Evolutionary conservation across 2,329 filamentous ascomycete species (phyloP), one percentile per base, ranked within the genome.

Genomic region (Fusarium begoniae): DNA sequence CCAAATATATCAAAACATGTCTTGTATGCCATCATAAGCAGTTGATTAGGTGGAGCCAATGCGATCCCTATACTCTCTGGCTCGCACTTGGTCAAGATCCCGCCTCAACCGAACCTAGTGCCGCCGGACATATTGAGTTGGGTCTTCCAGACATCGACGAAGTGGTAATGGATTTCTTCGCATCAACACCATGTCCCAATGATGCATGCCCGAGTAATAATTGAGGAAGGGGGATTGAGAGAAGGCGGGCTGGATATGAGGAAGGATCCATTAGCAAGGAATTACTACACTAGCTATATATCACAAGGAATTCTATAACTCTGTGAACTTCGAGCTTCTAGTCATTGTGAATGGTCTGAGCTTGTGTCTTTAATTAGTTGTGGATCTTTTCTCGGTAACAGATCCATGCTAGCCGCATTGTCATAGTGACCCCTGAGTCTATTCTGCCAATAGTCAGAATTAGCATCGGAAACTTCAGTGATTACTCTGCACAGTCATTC

Each of bases 121-220:
- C 12, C n/a, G 6, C 17, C 32, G 1, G 18, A 5, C 50, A 53
- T 37, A 8, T 3, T 12, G 13, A 37, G 9, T 4, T 5, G 5
- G 18, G 32, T 15, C 22, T 24, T 20, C 17, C 30, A 50, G 28
- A n/a, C 11, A 50, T 53, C 4, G 22, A 53, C 4, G n/a, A 53
- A 1, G 3, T 37, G 13, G 4, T 9, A 37, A 15, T 26, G 9
- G 32, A 11, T 1, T 8, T 53, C 7, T 53, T 53, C 0, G 2
- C n/a, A 22, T 11, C 13, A 11, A 20, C 9, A 8, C 8, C 32
- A 37, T 53, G 50, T 26, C 50, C 50, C 6, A 37, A 12, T 18
- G 13, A 11, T 2, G 10, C 3, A 20, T 53, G 32, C 32, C n/a
- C 32, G 18, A 26, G 50, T 17, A 53, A 8, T 4, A 53, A 37